Conservation (phyloP, 176 grass and related monocot genomes). For the Lolium rigidum region DNA sequence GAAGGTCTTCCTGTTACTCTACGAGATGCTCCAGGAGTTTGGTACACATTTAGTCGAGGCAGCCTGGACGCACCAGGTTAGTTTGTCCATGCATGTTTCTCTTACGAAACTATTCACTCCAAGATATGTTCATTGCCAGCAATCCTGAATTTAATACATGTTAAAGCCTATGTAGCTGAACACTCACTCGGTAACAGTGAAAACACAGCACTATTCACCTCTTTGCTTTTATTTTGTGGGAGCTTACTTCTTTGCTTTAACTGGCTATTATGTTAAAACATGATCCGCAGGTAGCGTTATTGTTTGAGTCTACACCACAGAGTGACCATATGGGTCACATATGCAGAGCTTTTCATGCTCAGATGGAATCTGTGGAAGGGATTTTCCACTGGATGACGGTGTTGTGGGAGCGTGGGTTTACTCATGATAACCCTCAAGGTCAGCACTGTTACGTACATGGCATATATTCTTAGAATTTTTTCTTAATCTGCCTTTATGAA, state of each 20-base stretch:
- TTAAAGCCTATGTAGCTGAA: slow-evolving; percentile 10
- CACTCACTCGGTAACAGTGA: background rate
- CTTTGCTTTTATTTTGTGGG: slow-evolving; percentile 1
- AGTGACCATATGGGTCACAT: slow-evolving; percentile 45
- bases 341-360: slow-evolving; percentile 54
- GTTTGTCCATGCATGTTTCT: slow-evolving; percentile 42
- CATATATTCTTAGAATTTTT: slow-evolving; percentile 31
- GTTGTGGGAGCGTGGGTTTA: slow-evolving; percentile 93
- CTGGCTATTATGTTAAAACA: slow-evolving; percentile 31
- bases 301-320: slow-evolving; percentile 68
- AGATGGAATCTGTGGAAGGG: slow-evolving; percentile 76
- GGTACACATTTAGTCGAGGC: slow-evolving; percentile 96
- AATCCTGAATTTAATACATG: background rate
- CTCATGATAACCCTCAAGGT: slow-evolving; percentile 97
- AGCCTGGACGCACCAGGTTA: slow-evolving; percentile 93
- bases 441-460: slow-evolving; percentile 25
- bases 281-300: slow-evolving; percentile 63
- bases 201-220: background rate
- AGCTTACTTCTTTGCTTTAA: slow-evolving; percentile 5
- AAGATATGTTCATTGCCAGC: slow-evolving; percentile 5
- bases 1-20: slow-evolving; percentile 87
- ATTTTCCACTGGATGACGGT: slow-evolving; percentile 85
- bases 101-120: slow-evolving; percentile 1
- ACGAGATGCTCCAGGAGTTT: slow-evolving; percentile 97
- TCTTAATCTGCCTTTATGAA: slow-evolving; percentile 39